A percentile compares a stretch with the other conserved stretches of the same genome.
Conservation (phyloP, 345 rosid species). For the Eutrema heterophyllum region DNA sequence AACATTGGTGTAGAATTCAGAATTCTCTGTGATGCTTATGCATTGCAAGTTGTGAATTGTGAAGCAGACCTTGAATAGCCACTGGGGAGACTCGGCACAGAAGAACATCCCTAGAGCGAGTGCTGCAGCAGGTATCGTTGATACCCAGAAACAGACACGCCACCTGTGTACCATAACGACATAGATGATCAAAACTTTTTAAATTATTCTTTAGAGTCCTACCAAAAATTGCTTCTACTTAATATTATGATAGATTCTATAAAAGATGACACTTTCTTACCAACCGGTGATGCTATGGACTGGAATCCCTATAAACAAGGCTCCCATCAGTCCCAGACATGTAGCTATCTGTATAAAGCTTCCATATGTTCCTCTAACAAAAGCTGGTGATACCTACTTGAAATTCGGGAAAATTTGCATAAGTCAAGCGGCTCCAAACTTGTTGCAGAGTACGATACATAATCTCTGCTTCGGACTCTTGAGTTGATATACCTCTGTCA, state of each 20-base stretch:
- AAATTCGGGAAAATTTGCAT: slow-evolving; percentile 8
- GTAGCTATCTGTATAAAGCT: slow-evolving; percentile 93
- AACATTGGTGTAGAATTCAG: background rate
- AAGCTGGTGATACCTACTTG: slow-evolving; percentile 83
- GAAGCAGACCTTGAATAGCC: slow-evolving; percentile 81
- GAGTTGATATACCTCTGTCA: slow-evolving; percentile 66
- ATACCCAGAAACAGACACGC: slow-evolving; percentile 90
- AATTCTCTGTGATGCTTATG: background rate
- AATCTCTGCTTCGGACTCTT: background rate
- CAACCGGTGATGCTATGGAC: slow-evolving; percentile 74
- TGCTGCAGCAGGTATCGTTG: slow-evolving; percentile 74
- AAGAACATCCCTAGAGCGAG: slow-evolving; percentile 76
- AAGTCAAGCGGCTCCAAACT: background rate
- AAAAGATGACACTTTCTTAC: slow-evolving; percentile 34
- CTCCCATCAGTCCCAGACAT: slow-evolving; percentile 85
- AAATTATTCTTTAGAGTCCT: background rate
- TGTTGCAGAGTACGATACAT: background rate
- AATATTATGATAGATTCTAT: background rate
- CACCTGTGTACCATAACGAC: slow-evolving; percentile 52
- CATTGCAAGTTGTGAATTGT: background rate
- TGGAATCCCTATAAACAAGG: slow-evolving; percentile 84
- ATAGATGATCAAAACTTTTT: background rate
- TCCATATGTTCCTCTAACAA: slow-evolving; percentile 96
- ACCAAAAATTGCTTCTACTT: background rate
- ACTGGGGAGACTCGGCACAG: slow-evolving; percentile 87